Base-by-base conservation (phyloP, 2,329 filamentous ascomycete species). In the Leptographium flavum region DNA sequence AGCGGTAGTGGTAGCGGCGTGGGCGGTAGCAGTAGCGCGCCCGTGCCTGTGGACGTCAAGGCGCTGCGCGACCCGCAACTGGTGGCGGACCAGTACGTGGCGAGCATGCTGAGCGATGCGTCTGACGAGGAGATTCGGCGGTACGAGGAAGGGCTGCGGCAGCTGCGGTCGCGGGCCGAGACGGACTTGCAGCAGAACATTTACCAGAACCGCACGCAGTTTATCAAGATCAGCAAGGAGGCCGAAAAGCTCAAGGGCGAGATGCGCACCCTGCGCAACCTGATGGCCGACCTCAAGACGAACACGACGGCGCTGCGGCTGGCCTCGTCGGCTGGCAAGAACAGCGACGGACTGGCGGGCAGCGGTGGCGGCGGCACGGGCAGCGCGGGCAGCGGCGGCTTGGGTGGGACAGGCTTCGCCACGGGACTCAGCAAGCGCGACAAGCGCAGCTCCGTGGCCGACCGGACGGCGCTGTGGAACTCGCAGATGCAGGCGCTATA, bases 141-240 rank as follows among this genome's bases (percentile, higher is more conserved):
- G 43, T 95, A 83, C 59, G 84, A 94, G 59, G 70, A 75, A 42
- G 79, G 79, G 21, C 68, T 95, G 37, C 79, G 79, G 52, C 82
- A 81, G 55, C 70, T 92, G 46, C 90, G 90, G 62, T 74, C 74
- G 52, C 77, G 84, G 46, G 87, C 87, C 9, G 81, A 83, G 5
- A 73, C 79, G 41, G 88, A 96, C 55, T 70, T 98, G 21, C 90
- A 96, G 62, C 86, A 93, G 58, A 96, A 88, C 63, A 83, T 98
- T 42, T 90, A 94, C 63, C 88, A 95, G 62, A 98, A 98, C 63
- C 80, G 92, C 41, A 94, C 87, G 0, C 92, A 96, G 57, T 98
- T 98, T 59, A 96, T 98, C 70, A 94, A 94, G 63, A 96, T 98
- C 62, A 95, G 88, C 60, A 95, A 96, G 64, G 92, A 98, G 66